These are phyloP conservation scores for Geranomyces michiganensis DNA, from an alignment of 192 early-diverging fungal species.

Conservation along the genomic window DNA sequence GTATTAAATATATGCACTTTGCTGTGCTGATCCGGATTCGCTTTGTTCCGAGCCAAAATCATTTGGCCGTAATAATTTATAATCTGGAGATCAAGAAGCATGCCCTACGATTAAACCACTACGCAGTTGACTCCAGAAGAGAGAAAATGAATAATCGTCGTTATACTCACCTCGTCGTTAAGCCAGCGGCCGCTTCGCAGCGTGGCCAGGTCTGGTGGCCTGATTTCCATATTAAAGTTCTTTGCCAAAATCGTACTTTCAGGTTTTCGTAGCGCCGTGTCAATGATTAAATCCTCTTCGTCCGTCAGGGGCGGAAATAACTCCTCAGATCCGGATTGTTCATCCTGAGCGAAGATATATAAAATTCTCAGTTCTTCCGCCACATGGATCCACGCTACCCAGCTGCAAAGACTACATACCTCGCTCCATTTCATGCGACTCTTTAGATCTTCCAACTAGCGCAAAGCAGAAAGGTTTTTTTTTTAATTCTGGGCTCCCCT, in stretches of 20 bases:
- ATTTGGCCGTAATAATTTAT: constrained; percentile 93
- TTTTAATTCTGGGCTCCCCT: not conserved
- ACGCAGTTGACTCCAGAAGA: no score
- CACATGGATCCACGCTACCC: no score
- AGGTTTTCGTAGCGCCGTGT: not conserved
- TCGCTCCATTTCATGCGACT: not conserved
- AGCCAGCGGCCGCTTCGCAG: constrained; percentile 78
- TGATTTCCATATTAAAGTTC: constrained; percentile 64
- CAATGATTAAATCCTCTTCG: constrained; percentile 10
- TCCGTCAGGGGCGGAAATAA: constrained; percentile 4
- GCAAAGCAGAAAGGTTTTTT: not conserved
- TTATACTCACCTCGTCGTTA: constrained; percentile 91
- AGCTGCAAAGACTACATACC: not conserved
- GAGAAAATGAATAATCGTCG: no score
- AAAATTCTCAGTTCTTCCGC: not conserved
- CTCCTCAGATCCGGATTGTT: not conserved
- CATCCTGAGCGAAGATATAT: not conserved
- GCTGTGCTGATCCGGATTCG: constrained; percentile 48
- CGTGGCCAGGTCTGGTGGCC: constrained; percentile 69
- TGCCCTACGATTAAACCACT: no score
- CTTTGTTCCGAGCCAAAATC: constrained; percentile 67
- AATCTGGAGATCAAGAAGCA: constrained; percentile 38
- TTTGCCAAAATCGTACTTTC: constrained; percentile 35
- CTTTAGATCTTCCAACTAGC: constrained; percentile 1
- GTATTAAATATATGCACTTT: constrained; percentile 88